phyloP scores from a whole-genome alignment of 768 basidiomycete species.

The Boletus coccyginus region DNA sequence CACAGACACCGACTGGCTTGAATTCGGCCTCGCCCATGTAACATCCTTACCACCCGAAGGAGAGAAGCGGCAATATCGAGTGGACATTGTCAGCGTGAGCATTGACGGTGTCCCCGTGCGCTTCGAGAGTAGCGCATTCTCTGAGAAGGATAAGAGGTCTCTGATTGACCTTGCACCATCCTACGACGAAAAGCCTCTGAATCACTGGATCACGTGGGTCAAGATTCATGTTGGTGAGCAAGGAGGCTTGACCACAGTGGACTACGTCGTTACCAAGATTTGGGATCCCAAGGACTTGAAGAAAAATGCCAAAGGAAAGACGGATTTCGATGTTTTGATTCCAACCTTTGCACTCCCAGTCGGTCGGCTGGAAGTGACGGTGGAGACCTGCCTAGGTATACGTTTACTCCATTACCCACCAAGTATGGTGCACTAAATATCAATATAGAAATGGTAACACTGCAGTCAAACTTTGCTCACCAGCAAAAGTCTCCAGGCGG shows the following conservation, averaged over 20 bases:
- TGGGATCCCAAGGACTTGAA: slow-evolving; percentile 24
- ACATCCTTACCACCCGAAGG: slow-evolving; percentile 16
- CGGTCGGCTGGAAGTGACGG: slow-evolving; percentile 58
- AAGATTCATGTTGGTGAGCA: slow-evolving; percentile 53
- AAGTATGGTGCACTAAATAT: slow-evolving; percentile 4
- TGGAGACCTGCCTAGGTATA: slow-evolving; percentile 56
- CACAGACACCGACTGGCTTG: slow-evolving; percentile 67
- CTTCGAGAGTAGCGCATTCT: slow-evolving; percentile 49
- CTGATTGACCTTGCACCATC: slow-evolving; percentile 38
- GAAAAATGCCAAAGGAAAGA: slow-evolving; percentile 31
- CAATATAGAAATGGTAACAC: slow-evolving; percentile 43
- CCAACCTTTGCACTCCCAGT: slow-evolving; percentile 75
- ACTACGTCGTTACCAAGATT: slow-evolving; percentile 57
- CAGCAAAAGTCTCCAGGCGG: slow-evolving; percentile 41
- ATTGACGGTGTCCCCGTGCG: slow-evolving; percentile 64
- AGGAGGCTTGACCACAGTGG: slow-evolving; percentile 52
- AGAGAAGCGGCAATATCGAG: slow-evolving; percentile 36
- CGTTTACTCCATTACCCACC: neutral
- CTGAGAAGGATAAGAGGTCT: slow-evolving; percentile 34
- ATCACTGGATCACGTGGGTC: slow-evolving; percentile 66
- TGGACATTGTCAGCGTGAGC: slow-evolving; percentile 53
- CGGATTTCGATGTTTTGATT: slow-evolving; percentile 48
- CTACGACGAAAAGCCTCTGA: slow-evolving; percentile 53
- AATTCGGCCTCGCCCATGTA: slow-evolving; percentile 66
- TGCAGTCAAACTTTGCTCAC: slow-evolving; percentile 58